These are phyloP conservation scores for Pouteria glomerata DNA, from an alignment of 148 eudicot species.

Conservation along the genomic window DNA sequence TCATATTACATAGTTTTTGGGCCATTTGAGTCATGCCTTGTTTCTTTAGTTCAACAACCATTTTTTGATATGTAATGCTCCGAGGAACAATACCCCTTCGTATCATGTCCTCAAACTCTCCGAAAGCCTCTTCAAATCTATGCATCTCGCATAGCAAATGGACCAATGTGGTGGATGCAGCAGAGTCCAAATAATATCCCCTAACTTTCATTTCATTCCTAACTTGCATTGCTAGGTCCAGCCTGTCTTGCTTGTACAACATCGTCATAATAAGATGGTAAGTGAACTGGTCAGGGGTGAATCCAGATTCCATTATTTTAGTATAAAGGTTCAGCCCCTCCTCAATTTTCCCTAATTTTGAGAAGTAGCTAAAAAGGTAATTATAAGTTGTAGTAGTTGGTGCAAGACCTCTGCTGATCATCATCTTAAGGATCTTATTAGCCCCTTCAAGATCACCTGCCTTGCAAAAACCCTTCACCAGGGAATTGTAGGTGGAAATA, in stretches of 20 bases:
- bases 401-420: slow-evolving; percentile 49
- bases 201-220: slow-evolving; percentile 59
- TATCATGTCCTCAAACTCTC: slow-evolving; percentile 53
- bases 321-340: slow-evolving; percentile 58
- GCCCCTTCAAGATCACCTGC: slow-evolving; percentile 70
- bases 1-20: slow-evolving; percentile 32
- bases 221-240: slow-evolving; percentile 44
- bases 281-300: slow-evolving; percentile 45
- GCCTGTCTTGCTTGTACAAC: slow-evolving; percentile 55
- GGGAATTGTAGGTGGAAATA: slow-evolving; percentile 60
- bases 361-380: slow-evolving; percentile 52
- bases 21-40: slow-evolving; percentile 38
- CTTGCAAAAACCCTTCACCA: slow-evolving; percentile 72
- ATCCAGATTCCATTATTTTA: slow-evolving; percentile 54
- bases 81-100: slow-evolving; percentile 56
- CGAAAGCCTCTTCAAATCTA: slow-evolving; percentile 51
- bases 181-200: slow-evolving; percentile 49
- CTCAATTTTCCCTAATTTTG: slow-evolving; percentile 40
- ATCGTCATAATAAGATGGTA: slow-evolving; percentile 58
- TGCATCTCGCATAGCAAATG: slow-evolving; percentile 45
- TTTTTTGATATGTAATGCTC: slow-evolving; percentile 36
- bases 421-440: slow-evolving; percentile 62
- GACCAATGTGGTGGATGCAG: slow-evolving; percentile 45
- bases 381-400: slow-evolving; percentile 67
- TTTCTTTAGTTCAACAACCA: slow-evolving; percentile 45